Conservation (phyloP, 1,284 basidiomycete species). For the Abortiporus biennis region DNA sequence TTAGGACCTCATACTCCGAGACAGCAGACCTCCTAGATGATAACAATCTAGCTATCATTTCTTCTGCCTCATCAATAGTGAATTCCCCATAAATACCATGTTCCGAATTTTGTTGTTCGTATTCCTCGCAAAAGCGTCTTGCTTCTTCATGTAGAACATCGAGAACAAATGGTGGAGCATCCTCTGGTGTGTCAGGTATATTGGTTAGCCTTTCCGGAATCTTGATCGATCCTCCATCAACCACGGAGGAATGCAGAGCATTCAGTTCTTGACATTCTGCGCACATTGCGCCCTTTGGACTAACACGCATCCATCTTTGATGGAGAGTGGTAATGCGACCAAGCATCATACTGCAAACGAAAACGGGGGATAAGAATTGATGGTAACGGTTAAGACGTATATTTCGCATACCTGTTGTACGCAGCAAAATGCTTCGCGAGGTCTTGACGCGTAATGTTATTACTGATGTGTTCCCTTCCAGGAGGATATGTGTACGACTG, state of each 20-base stretch:
- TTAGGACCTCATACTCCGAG: conserved; percentile 55
- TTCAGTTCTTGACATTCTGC: conserved; percentile 63
- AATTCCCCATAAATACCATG: conserved; percentile 3
- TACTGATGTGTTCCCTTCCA: conserved; percentile 43
- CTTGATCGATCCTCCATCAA: conserved; percentile 54
- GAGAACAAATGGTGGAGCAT: conserved; percentile 36
- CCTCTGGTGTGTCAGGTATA: conserved; percentile 36
- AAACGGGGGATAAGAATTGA: background rate
- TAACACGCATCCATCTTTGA: conserved; percentile 49
- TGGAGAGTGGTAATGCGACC: conserved; percentile 50
- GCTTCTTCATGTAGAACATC: conserved; percentile 45
- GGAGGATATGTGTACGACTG: conserved; percentile 64
- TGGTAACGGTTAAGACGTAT: background rate
- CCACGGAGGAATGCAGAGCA: conserved; percentile 59
- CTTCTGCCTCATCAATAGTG: conserved; percentile 28
- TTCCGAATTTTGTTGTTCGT: conserved; percentile 17
- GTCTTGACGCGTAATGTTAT: conserved; percentile 43
- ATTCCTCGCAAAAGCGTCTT: conserved; percentile 36
- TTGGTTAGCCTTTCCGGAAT: conserved; percentile 46
- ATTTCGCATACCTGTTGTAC: conserved; percentile 46
- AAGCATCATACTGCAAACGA: conserved; percentile 24
- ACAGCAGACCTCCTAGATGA: conserved; percentile 42
- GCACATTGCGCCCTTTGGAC: conserved; percentile 51
- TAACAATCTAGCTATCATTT: conserved; percentile 38
- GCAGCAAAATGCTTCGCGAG: conserved; percentile 56